These are phyloP conservation scores for Rhizopus arrhizus DNA, from an alignment of 371 early-diverging fungal species.

Conservation along the genomic window DNA sequence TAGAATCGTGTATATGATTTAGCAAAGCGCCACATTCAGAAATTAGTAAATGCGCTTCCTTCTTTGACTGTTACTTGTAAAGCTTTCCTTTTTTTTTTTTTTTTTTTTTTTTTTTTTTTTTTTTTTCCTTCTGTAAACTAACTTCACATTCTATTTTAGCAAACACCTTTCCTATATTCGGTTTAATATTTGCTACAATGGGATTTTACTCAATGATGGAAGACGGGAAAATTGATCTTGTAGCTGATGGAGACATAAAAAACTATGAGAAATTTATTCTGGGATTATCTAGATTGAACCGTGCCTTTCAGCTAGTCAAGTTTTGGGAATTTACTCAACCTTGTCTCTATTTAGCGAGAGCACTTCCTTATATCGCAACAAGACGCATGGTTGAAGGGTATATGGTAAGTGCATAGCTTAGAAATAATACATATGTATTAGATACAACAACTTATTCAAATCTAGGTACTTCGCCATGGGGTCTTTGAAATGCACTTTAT, in stretches of 20 bases:
- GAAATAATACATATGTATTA: neutral
- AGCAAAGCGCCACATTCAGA: slow-evolving; percentile 32
- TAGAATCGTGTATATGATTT: slow-evolving; percentile 27
- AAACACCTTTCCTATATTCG: slow-evolving; percentile 46
- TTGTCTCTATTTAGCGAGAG: slow-evolving; percentile 46
- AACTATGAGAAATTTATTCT: slow-evolving; percentile 40
- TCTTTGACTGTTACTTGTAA: slow-evolving; percentile 43
- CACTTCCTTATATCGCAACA: slow-evolving; percentile 49
- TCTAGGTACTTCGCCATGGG: slow-evolving; percentile 41
- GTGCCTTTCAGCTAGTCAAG: slow-evolving; percentile 48
- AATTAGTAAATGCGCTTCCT: slow-evolving; percentile 35
- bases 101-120: neutral
- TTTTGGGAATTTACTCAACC: slow-evolving; percentile 55
- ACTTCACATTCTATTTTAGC: slow-evolving; percentile 21
- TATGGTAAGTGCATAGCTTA: slow-evolving; percentile 22
- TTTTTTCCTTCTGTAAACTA: neutral
- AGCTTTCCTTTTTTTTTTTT: neutral
- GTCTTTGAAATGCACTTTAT: slow-evolving; percentile 50
- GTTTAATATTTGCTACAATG: slow-evolving; percentile 47
- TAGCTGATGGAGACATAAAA: slow-evolving; percentile 19
- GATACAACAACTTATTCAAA: neutral
- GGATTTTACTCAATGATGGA: slow-evolving; percentile 41
- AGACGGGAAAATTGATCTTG: slow-evolving; percentile 33
- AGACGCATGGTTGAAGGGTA: slow-evolving; percentile 50
- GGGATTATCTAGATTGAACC: slow-evolving; percentile 37